Percentiles rank a stretch among this genome's conserved stretches.
Evolutionary conservation across 2,329 filamentous ascomycete genomes (phyloP).

Genomic region (Pseudogymnoascus sp.): DNA sequence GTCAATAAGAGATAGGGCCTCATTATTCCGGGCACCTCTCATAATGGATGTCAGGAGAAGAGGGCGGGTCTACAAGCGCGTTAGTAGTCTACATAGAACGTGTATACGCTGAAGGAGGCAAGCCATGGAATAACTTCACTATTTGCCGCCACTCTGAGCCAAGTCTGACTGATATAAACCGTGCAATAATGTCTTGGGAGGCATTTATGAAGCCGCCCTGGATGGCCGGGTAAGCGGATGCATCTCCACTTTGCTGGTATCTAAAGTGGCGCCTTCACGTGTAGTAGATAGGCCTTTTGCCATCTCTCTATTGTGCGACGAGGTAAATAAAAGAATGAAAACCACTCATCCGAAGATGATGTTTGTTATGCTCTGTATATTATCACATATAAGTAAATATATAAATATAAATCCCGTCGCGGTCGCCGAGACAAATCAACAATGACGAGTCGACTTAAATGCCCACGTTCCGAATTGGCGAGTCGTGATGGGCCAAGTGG

Average conservation of each 20-base stretch:
- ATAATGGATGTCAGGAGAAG: not conserved
- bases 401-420: not conserved
- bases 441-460: not conserved
- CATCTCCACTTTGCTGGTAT: not conserved
- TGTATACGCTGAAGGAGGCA: not conserved
- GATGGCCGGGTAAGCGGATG: not conserved
- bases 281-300: not conserved
- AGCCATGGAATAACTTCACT: not conserved
- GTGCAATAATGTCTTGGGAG: not conserved
- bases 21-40: not conserved
- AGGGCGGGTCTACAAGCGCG: not conserved
- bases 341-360: not conserved
- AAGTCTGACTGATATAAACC: not conserved
- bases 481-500: slow-evolving; percentile 4
- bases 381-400: not conserved
- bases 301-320: not conserved
- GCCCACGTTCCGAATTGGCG: slow-evolving; percentile 4
- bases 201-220: not conserved
- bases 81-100: not conserved
- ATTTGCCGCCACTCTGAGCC: not conserved
- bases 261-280: not conserved
- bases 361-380: not conserved
- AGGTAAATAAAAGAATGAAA: not conserved
- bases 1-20: not conserved
- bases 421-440: slow-evolving; percentile 3